A percentile compares a stretch with the other conserved stretches of the same genome.
These are phyloP conservation scores for Pittosporum tobira DNA, from an alignment of 129 eudicot species.

Conservation along the genomic window DNA sequence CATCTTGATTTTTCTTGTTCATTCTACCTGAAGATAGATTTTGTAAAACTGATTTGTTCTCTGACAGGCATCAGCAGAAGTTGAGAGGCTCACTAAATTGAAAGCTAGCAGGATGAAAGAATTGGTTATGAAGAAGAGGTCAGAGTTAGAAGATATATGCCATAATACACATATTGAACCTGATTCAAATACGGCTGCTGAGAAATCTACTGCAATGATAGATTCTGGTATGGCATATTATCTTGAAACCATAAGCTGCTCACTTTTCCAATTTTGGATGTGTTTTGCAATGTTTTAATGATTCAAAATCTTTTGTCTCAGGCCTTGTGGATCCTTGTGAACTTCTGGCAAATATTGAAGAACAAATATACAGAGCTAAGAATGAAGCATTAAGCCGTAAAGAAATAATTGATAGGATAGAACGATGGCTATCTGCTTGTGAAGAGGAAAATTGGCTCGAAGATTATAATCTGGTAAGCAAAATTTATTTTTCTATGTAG, in stretches of 20 bases:
- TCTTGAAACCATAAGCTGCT: constrained; percentile 5
- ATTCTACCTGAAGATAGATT: not conserved
- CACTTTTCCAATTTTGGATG: not conserved
- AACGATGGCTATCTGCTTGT: constrained; percentile 84
- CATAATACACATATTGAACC: constrained; percentile 63
- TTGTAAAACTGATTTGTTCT: not conserved
- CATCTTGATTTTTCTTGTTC: not conserved
- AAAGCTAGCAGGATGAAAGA: constrained; percentile 91
- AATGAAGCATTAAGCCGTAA: constrained; percentile 81
- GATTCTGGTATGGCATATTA: constrained; percentile 57
- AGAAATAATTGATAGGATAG: constrained; percentile 82
- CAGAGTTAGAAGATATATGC: constrained; percentile 76
- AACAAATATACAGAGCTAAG: constrained; percentile 65
- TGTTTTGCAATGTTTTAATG: not conserved
- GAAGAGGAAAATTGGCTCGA: constrained; percentile 98
- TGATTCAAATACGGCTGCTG: constrained; percentile 72
- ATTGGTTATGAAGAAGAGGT: constrained; percentile 68
- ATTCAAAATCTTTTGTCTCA: constrained; percentile 16
- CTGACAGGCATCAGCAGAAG: constrained; percentile 64
- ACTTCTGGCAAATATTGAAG: constrained; percentile 74
- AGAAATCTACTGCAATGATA: constrained; percentile 77
- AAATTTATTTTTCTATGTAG: not conserved
- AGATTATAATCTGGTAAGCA: constrained; percentile 65
- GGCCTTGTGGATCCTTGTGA: constrained; percentile 83
- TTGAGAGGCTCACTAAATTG: constrained; percentile 71